Percentiles rank a stretch among this genome's conserved stretches.
Evolutionary conservation across 345 rosid species (phyloP).

Genomic region (Conringia planisiliqua): DNA sequence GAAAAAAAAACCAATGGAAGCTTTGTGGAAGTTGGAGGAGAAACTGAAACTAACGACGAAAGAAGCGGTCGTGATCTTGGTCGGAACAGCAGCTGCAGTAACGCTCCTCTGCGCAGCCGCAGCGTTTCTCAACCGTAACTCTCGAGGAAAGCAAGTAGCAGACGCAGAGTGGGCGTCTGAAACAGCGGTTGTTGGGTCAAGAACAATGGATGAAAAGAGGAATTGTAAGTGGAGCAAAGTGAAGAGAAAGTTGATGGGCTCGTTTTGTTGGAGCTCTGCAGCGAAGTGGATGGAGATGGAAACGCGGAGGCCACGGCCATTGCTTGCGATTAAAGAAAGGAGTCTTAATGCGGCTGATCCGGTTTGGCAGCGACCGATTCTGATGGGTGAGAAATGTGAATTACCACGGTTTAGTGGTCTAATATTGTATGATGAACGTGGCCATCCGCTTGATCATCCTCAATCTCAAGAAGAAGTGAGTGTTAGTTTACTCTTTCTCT

Average conservation of each 20-base stretch:
- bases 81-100: slow-evolving; percentile 41
- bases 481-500: neutral
- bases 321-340: slow-evolving; percentile 35
- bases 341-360: slow-evolving; percentile 62
- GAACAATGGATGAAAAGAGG: slow-evolving; percentile 16
- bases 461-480: slow-evolving; percentile 23
- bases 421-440: slow-evolving; percentile 69
- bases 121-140: slow-evolving; percentile 31
- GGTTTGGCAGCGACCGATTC: slow-evolving; percentile 75
- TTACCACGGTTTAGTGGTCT: slow-evolving; percentile 74
- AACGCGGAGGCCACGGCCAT: neutral
- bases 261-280: slow-evolving; percentile 73
- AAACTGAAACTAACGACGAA: slow-evolving; percentile 57
- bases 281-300: slow-evolving; percentile 49
- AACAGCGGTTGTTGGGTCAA: neutral
- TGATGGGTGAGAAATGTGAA: slow-evolving; percentile 89
- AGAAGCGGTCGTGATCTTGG: slow-evolving; percentile 48
- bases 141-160: slow-evolving; percentile 41
- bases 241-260: slow-evolving; percentile 47
- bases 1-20: slow-evolving; percentile 48
- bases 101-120: slow-evolving; percentile 45
- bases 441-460: slow-evolving; percentile 43
- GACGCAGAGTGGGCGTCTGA: slow-evolving; percentile 21
- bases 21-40: slow-evolving; percentile 63
- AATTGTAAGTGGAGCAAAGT: slow-evolving; percentile 38